Evolutionary conservation across 108 stramenopile species (phyloP).

Genomic region (Cyclotella sp.): DNA sequence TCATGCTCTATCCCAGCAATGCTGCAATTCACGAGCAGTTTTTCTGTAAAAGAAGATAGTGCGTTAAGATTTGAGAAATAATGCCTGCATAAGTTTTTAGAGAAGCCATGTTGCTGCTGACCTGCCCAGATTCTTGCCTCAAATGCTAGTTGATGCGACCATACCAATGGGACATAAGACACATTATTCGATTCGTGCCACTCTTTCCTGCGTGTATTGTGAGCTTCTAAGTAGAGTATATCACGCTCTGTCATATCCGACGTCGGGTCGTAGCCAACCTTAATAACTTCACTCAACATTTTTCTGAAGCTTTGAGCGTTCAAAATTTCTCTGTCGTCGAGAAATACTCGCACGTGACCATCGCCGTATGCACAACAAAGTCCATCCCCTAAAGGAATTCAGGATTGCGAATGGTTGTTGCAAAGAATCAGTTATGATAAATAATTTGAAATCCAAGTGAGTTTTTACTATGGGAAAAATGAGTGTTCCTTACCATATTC

Average conservation of each 20-base stretch:
- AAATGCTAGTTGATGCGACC: conserved; percentile 41
- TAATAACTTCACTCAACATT: conserved; percentile 31
- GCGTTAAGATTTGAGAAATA: not conserved
- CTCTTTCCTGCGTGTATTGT: conserved; percentile 38
- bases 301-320: conserved; percentile 13
- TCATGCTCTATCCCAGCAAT: conserved; percentile 39
- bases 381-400: conserved; percentile 27
- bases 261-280: conserved; percentile 46
- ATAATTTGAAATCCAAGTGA: too few relatives aligned
- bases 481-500: conserved; percentile 22
- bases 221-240: conserved; percentile 39
- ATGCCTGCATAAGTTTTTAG: not conserved
- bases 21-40: conserved; percentile 36
- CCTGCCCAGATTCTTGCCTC: conserved; percentile 44
- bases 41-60: not conserved
- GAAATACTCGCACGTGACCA: conserved; percentile 33
- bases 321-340: conserved; percentile 39
- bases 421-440: not conserved
- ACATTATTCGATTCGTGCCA: conserved; percentile 26
- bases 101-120: not conserved
- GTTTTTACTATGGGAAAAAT: too few relatives aligned
- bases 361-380: conserved; percentile 43
- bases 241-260: conserved; percentile 39
- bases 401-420: not conserved
- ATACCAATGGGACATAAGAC: conserved; percentile 42